These are phyloP conservation scores for Fusarium cicatricum DNA, from an alignment of 2,329 filamentous ascomycete genomes.

Conservation along the genomic window DNA sequence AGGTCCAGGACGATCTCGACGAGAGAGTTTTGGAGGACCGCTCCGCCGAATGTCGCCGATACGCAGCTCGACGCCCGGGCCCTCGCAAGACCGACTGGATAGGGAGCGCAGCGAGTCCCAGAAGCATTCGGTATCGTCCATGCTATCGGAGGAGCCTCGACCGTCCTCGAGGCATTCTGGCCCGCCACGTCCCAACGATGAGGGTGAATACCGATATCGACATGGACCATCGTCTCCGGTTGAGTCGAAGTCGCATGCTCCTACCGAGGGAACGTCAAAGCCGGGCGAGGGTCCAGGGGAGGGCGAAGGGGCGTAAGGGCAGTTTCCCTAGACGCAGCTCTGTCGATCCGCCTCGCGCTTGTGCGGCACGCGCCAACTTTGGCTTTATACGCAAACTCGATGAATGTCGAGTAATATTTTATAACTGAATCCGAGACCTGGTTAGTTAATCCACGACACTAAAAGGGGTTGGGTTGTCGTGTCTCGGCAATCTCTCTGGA, in stretches of 20 bases:
- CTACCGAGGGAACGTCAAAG: slow-evolving; percentile 20
- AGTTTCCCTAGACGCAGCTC: slow-evolving; percentile 24
- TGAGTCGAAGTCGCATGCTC: slow-evolving; percentile 21
- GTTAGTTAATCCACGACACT: slow-evolving; percentile 1
- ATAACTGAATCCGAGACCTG: not conserved
- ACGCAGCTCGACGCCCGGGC: slow-evolving; percentile 34
- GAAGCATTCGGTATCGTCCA: slow-evolving; percentile 47
- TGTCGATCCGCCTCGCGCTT: slow-evolving; percentile 25
- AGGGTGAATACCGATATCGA: slow-evolving; percentile 15
- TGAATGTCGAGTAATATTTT: not conserved
- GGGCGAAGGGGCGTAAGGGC: slow-evolving; percentile 17
- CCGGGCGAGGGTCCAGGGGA: slow-evolving; percentile 31
- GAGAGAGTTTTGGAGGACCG: slow-evolving; percentile 40
- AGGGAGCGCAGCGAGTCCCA: slow-evolving; percentile 42
- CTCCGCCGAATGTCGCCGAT: slow-evolving; percentile 39
- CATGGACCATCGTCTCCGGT: slow-evolving; percentile 24
- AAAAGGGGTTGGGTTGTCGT: not conserved
- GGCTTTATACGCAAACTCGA: slow-evolving; percentile 5
- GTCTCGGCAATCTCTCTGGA: not conserved
- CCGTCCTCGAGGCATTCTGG: slow-evolving; percentile 21
- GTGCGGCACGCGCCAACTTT: slow-evolving; percentile 27
- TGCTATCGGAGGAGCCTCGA: slow-evolving; percentile 42
- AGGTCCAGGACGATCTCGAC: slow-evolving; percentile 35
- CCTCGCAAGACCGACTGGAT: slow-evolving; percentile 33
- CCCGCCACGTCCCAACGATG: slow-evolving; percentile 16